Conservation (phyloP, 805 yeast species). For the Lipomyces mesembrius region DNA sequence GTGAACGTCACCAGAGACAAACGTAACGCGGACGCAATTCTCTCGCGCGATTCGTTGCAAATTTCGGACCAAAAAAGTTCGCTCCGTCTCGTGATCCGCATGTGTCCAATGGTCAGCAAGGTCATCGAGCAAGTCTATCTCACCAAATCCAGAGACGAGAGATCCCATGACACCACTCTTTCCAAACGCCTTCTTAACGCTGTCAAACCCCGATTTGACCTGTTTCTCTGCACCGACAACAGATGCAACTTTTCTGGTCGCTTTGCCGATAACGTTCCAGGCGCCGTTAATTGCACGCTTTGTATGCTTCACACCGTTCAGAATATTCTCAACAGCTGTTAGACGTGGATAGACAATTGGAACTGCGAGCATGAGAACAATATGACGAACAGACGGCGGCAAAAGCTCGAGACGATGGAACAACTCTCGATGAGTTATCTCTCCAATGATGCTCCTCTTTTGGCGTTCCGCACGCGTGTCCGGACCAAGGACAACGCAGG, state of each 20-base stretch:
- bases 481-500: conserved; percentile 72
- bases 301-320: conserved; percentile 49
- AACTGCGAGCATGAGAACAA: conserved; percentile 84
- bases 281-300: conserved; percentile 47
- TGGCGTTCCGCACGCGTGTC: conserved; percentile 94
- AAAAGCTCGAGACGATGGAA: conserved; percentile 70
- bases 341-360: conserved; percentile 94
- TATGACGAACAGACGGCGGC: conserved; percentile 64
- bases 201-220: conserved; percentile 28
- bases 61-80: conserved; percentile 67
- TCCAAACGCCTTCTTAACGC: conserved; percentile 44
- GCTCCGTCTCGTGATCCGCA: conserved; percentile 78
- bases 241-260: conserved; percentile 50
- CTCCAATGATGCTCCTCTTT: conserved; percentile 58
- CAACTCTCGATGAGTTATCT: conserved; percentile 60
- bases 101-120: conserved; percentile 98
- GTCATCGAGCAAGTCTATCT: conserved; percentile 88
- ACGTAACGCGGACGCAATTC: conserved; percentile 74
- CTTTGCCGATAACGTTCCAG: conserved; percentile 36
- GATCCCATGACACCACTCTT: conserved; percentile 61
- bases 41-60: conserved; percentile 69
- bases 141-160: conserved; percentile 86
- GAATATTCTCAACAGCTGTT: conserved; percentile 83
- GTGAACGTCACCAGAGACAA: conserved; percentile 93
- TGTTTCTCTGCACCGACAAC: conserved; percentile 60